A percentile compares a stretch with the other conserved stretches of the same genome.
Conservation (phyloP, 1,284 basidiomycete species). For the Hymenochaete sp. region DNA sequence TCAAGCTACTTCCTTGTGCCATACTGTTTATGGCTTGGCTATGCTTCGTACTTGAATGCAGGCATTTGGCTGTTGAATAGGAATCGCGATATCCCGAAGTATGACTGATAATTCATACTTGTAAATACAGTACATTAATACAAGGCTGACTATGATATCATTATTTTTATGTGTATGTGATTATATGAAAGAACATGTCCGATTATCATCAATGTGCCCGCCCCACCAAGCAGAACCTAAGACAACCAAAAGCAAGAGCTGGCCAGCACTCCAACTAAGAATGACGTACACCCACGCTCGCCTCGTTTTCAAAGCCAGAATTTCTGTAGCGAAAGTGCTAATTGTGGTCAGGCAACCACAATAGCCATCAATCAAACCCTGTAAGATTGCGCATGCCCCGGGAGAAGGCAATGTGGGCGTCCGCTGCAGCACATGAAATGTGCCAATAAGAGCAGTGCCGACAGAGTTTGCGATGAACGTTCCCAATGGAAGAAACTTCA, state of each 20-base stretch:
- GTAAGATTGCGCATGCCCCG: slow-evolving; percentile 61
- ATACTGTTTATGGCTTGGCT: slow-evolving; percentile 58
- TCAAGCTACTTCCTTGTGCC: slow-evolving; percentile 53
- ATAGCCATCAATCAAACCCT: slow-evolving; percentile 84
- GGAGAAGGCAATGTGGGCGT: slow-evolving; percentile 35
- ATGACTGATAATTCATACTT: neutral
- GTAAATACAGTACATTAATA: neutral
- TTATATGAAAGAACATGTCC: slow-evolving; percentile 31
- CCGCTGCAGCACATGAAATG: slow-evolving; percentile 66
- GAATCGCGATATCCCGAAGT: slow-evolving; percentile 2
- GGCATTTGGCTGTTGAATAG: slow-evolving; percentile 50
- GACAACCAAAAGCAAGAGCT: slow-evolving; percentile 68
- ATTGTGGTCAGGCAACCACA: slow-evolving; percentile 94
- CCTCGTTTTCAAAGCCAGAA: slow-evolving; percentile 47
- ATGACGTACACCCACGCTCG: slow-evolving; percentile 62
- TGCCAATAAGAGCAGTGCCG: slow-evolving; percentile 69
- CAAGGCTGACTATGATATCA: neutral
- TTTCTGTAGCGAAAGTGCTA: slow-evolving; percentile 87
- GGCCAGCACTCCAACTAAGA: slow-evolving; percentile 62
- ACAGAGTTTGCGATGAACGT: slow-evolving; percentile 83
- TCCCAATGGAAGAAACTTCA: slow-evolving; percentile 70
- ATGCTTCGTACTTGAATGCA: slow-evolving; percentile 64
- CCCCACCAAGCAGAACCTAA: slow-evolving; percentile 65
- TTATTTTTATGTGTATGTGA: neutral
- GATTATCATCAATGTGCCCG: slow-evolving; percentile 34